Percentiles rank a stretch among this genome's conserved stretches.
phyloP scores from a whole-genome alignment of 2,329 filamentous ascomycete species.

The Teratosphaeria nubilosa region DNA sequence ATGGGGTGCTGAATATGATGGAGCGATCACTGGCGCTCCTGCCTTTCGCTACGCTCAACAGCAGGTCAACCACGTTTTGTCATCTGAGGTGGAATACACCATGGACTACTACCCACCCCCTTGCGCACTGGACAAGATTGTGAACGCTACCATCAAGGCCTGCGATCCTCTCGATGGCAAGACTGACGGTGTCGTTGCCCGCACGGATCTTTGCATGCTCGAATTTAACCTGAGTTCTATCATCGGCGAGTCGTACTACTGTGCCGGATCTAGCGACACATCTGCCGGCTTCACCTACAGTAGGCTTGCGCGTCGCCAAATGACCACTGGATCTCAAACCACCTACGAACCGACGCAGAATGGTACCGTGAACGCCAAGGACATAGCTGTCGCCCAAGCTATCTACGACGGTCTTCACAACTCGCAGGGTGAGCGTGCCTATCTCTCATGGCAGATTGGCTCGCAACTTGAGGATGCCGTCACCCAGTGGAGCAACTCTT shows the following conservation, averaged over 20 bases:
- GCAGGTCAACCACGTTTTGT: slow-evolving; percentile 35
- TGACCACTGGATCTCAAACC: slow-evolving; percentile 29
- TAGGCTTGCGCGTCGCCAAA: slow-evolving; percentile 29
- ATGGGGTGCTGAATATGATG: slow-evolving; percentile 41
- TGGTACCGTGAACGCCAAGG: slow-evolving; percentile 24
- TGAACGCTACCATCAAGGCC: slow-evolving; percentile 44
- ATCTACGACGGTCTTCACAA: slow-evolving; percentile 34
- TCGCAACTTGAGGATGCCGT: not conserved
- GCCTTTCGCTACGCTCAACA: slow-evolving; percentile 39
- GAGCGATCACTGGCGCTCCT: slow-evolving; percentile 37
- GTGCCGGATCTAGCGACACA: not conserved
- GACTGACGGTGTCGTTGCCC: slow-evolving; percentile 44
- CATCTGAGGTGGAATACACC: slow-evolving; percentile 30
- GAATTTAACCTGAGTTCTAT: not conserved
- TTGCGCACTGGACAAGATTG: slow-evolving; percentile 42
- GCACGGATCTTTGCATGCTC: slow-evolving; percentile 14
- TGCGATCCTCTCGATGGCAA: slow-evolving; percentile 48
- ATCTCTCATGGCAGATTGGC: not conserved
- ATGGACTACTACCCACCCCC: slow-evolving; percentile 33
- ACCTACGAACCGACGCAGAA: slow-evolving; percentile 27
- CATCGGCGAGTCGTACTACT: not conserved
- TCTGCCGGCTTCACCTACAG: slow-evolving; percentile 8
- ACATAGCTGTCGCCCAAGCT: slow-evolving; percentile 24
- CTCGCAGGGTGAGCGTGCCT: slow-evolving; percentile 16
- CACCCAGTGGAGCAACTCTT: slow-evolving; percentile 18